Evolutionary conservation across 2,329 filamentous ascomycete species (phyloP).

Genomic region (Balansia obtecta): DNA sequence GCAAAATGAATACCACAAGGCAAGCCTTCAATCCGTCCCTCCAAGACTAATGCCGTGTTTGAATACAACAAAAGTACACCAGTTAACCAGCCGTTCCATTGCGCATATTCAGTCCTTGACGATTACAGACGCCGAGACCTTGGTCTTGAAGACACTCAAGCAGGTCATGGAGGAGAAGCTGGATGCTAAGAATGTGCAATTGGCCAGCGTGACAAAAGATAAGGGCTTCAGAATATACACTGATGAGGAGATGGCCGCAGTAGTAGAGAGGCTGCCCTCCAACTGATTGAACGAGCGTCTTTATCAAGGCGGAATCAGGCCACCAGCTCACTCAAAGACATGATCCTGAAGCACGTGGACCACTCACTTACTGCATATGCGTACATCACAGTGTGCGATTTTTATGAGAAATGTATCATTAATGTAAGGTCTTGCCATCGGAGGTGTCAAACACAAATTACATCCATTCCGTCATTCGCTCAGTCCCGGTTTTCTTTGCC

Average conservation of each 20-base stretch:
- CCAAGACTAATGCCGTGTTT: neutral
- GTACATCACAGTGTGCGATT: neutral
- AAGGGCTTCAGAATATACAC: conserved; percentile 98
- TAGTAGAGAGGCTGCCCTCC: conserved; percentile 70
- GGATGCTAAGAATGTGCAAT: conserved; percentile 95
- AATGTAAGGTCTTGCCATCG: conserved; percentile 13
- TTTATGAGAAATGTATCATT: conserved; percentile 16
- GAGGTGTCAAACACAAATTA: conserved; percentile 7
- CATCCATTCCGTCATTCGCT: neutral
- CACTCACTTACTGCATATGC: neutral
- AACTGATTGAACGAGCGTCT: conserved; percentile 32
- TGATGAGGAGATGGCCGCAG: conserved; percentile 90
- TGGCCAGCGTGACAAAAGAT: conserved; percentile 95
- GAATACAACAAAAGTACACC: neutral
- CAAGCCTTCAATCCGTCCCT: conserved; percentile 17
- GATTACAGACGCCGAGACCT: conserved; percentile 80
- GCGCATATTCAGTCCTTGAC: conserved; percentile 58
- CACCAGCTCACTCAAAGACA: conserved; percentile 7
- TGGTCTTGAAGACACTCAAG: conserved; percentile 95
- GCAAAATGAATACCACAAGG: conserved; percentile 97
- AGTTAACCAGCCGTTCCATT: neutral
- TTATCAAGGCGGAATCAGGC: neutral
- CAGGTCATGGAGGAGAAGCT: conserved; percentile 99
- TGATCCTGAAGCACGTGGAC: conserved; percentile 2
- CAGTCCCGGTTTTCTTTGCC: neutral